A percentile compares a stretch with the other conserved stretches of the same genome.
These are phyloP conservation scores for Gynochthodes officinalis DNA, from an alignment of 257 asterid genomes.

Conservation along the genomic window DNA sequence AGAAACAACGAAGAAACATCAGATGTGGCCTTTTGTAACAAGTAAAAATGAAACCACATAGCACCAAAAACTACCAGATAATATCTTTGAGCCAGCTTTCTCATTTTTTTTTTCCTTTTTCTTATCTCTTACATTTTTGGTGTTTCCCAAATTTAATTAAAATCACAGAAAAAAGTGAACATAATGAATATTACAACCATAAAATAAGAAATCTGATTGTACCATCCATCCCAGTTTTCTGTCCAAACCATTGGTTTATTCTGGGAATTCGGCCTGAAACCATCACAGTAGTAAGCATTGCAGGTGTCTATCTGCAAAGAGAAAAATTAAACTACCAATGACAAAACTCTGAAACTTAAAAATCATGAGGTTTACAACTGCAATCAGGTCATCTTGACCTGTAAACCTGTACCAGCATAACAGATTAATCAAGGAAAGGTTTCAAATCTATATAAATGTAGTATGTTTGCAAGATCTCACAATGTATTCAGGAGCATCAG, in stretches of 20 bases:
- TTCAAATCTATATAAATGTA: neutral
- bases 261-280: conserved; percentile 75
- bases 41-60: neutral
- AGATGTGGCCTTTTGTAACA: neutral
- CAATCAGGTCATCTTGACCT: neutral
- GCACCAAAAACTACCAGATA: neutral
- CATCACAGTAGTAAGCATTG: conserved; percentile 91
- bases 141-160: neutral
- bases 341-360: neutral
- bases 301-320: conserved; percentile 78
- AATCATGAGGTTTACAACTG: neutral
- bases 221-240: conserved; percentile 99
- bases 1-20: conserved; percentile 3
- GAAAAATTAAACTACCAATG: conserved; percentile 15
- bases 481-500: conserved; percentile 87
- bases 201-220: conserved; percentile 18
- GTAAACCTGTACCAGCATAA: neutral
- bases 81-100: neutral
- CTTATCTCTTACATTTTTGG: neutral
- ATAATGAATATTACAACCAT: neutral
- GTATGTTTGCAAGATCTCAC: conserved; percentile 38
- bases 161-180: neutral
- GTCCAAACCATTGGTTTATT: conserved; percentile 83
- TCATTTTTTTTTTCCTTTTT: neutral
- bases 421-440: neutral